Evolutionary conservation across 2,329 filamentous ascomycete genomes (phyloP), one percentile per base, ranked within the genome.

Genomic region (Aspergillus viridinutans): DNA sequence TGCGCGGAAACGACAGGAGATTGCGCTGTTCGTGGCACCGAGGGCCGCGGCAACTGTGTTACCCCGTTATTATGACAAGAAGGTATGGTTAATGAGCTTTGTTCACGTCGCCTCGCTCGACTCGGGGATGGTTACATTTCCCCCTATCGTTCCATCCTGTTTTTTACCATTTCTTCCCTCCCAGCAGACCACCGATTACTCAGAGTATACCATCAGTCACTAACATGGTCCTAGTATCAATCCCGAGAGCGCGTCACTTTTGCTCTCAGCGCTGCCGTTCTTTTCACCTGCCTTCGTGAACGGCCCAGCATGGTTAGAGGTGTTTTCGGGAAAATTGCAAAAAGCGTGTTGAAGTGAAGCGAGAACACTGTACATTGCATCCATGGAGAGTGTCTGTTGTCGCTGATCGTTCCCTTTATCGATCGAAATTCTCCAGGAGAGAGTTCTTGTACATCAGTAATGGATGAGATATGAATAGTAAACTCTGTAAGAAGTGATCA

Each of bases 1-100:
- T 67, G 65, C 80, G 4, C 78, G 79, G 49, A 82, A 89, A 60
- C 80, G 88, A 56, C 86, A 88, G 67, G 90, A 95, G 68, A 83
- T 95, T 68, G 84, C 87, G 8, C 80, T 94, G 42, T 95, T 95
- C 70, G 90, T 94, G 47, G 85, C 89, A 21, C 91, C 91, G 0
- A 81, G 90, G 60, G 91, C 90, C 14, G 78, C 90, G 60, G 89
- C 88, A 8, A 90, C 88, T 0, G 71, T 92, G 59, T 74, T 95
- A 17, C 90, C 91, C 6, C 78, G 90, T 58, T 79, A 83, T 43
- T 95, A 94, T 71, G 69, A 80, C 58, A 74, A 71, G 64, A 77
- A 77, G 71, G 74, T 76, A 70, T 64, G 66, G 53, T 54, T 56
- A 7, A 53, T 47, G 47, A 28, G 32, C 26, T 49, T 32, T 17